Base-by-base conservation (phyloP, 257 asterid species). In the Solanum paucissectum region DNA sequence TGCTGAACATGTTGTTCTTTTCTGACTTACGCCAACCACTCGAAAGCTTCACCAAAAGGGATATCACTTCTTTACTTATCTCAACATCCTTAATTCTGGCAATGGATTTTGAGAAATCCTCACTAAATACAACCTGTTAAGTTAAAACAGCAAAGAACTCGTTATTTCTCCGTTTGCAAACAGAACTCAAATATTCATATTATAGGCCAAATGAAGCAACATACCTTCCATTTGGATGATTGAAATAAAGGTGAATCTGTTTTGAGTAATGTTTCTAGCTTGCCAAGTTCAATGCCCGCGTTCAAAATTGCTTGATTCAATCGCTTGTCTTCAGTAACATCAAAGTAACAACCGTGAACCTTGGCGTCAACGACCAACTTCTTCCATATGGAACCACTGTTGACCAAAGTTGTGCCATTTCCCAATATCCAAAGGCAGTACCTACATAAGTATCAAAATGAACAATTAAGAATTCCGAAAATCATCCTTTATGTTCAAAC, bases 401-500 rank as follows among this genome's bases (percentile, higher is more conserved):
- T 94, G 18, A 89, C 44, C 86, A 95, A 87, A 1, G 99, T 95
- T 32, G 94, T 82, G 6, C 92, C 91, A 38, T 91, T 89, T 74
- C 99, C 98, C 74, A 96, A 23, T 87, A 96, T 91, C 98, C 98
- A 95, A 27, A 95, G 92, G 86, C 98, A 92, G 49, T 92, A 86
- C 90, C 98, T 96, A 69, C 33, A 86, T 2, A 86, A 38, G 34
- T 1, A 29, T 13, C 66, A 25, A 42, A 25, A 16, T 7, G 2
- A 33, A 85, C 12, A 29, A 20, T 83, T 9, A 9, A 6, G 49
- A 16, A 58, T 12, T 4, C 1, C 83, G 0, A 76, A 76, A 76
- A 75, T 4, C 21, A 38, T 36, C 5, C 20, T 4, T 9, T 23
- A 20, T 42, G 46, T 38, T 38, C 42, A 38, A 38, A 8, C 42